Evolutionary conservation across 441 rosid species (phyloP).

Genomic region (Jatropha podagrica): DNA sequence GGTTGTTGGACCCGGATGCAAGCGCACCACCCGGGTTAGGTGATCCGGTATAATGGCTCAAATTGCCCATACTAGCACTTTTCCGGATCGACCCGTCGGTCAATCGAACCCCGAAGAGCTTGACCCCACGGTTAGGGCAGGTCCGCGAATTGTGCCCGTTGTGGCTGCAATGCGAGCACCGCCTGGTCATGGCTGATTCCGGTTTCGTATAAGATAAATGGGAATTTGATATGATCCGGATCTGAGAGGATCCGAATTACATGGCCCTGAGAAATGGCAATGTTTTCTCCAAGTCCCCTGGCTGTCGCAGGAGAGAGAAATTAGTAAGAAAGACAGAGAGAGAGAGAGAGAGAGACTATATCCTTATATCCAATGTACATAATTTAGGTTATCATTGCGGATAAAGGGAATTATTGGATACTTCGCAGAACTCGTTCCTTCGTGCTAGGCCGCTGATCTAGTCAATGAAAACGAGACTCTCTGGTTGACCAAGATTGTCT

Average conservation of each 20-base stretch:
- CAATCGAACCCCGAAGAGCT: constrained; percentile 84
- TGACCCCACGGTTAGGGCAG: constrained; percentile 76
- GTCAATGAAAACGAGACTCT: not conserved
- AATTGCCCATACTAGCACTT: constrained; percentile 94
- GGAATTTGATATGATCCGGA: constrained; percentile 3
- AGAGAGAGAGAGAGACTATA: constrained; percentile 11
- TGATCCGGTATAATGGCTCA: constrained; percentile 65
- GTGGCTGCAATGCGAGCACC: constrained; percentile 97
- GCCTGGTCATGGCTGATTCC: constrained; percentile 56
- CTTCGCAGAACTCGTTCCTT: not conserved
- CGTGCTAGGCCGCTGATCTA: not conserved
- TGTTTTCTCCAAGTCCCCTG: not conserved
- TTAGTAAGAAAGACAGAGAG: not conserved
- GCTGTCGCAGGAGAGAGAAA: not conserved
- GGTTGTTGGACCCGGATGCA: constrained; percentile 41
- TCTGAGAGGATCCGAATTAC: constrained; percentile 17
- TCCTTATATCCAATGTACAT: constrained; percentile 9
- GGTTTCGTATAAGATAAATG: constrained; percentile 12
- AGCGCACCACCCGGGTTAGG: constrained; percentile 48
- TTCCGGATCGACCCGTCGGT: constrained; percentile 93
- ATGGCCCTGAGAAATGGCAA: constrained; percentile 8
- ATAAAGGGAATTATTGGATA: not conserved
- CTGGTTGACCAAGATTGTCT: not conserved
- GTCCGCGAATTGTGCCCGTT: constrained; percentile 93
- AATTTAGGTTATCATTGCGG: constrained; percentile 13